Base-by-base conservation (phyloP, 805 yeast genomes). In the Torulaspora delbrueckii region DNA sequence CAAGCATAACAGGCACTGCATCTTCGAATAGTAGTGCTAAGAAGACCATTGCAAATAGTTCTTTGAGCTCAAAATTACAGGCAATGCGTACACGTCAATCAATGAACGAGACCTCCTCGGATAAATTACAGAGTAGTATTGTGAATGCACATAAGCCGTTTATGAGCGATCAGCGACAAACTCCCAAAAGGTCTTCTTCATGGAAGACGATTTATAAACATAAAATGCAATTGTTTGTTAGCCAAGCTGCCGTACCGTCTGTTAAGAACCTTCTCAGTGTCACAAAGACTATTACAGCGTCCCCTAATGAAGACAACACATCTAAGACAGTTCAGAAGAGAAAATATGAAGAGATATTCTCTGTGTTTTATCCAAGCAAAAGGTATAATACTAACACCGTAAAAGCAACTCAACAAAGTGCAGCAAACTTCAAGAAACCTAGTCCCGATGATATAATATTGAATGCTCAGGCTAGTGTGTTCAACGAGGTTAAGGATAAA, bases 371-470 rank as follows among this genome's bases (percentile, higher is more conserved):
- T 41, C 70, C 70, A n/a, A 55, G 58, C 59, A 41, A 41, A 14
- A 33, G 14, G 10, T 53, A 54, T 13, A 33, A 36, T 31, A 70
- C 80, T 74, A 73, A 74, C 74, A 34, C 38, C 18, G 53, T 55
- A 43, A 43, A 51, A 39, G 58, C 68, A 46, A 54, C 71, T 57
- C 71, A 70, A 37, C 57, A 62, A 27, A 55, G 58, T 45, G 65
- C 76, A 2, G 70, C 71, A 37, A 83, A 79, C 53, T 87, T 87
- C 54, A 62, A 66, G 9, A 70, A 73, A 50, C 89, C 89, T 12
- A 84, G 95, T 54, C 96, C 96, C 4, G 97, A 90, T 67, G 96
- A 88, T 58, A 63, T 72, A 40, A 73, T 84, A 2, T 58, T 77
- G 41, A 63, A 68, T 33, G 87, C 88, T 0, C 93, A 85, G 62